Evolutionary conservation across 108 stramenopile species (phyloP).

Genomic region (Pseudonitzschia multistriata): DNA sequence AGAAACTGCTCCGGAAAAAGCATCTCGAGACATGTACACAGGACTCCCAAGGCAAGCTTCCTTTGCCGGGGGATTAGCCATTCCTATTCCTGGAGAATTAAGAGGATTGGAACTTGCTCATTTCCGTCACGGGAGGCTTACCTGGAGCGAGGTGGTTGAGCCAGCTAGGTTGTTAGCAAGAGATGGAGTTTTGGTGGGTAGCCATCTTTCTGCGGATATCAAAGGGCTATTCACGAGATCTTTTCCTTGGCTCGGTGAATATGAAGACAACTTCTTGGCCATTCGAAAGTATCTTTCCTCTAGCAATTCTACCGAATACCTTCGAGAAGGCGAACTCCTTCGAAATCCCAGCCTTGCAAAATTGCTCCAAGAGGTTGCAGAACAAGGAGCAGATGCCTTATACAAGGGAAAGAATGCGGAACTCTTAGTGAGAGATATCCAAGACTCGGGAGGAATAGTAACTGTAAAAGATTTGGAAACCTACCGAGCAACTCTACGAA

Average conservation of each 20-base stretch:
- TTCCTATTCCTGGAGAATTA: conserved; percentile 78
- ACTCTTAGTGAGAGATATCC: conserved; percentile 50
- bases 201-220: conserved; percentile 49
- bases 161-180: conserved; percentile 63
- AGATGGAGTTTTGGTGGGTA: conserved; percentile 46
- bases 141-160: conserved; percentile 60
- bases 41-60: conserved; percentile 35
- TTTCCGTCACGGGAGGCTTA: conserved; percentile 51
- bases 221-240: not conserved
- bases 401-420: conserved; percentile 55
- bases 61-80: conserved; percentile 54
- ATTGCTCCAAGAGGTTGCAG: conserved; percentile 50
- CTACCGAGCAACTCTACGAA: conserved; percentile 53
- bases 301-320: conserved; percentile 12
- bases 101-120: conserved; percentile 75
- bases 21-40: conserved; percentile 57
- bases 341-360: conserved; percentile 45
- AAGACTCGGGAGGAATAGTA: conserved; percentile 66
- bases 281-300: too few relatives aligned
- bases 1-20: conserved; percentile 61
- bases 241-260: not conserved
- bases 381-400: conserved; percentile 59
- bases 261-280: too few relatives aligned
- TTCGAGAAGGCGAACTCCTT: conserved; percentile 66
- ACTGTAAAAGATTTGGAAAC: conserved; percentile 56